Conservation (phyloP, 1,284 basidiomycete genomes). For the Clitocybe nebularis region DNA sequence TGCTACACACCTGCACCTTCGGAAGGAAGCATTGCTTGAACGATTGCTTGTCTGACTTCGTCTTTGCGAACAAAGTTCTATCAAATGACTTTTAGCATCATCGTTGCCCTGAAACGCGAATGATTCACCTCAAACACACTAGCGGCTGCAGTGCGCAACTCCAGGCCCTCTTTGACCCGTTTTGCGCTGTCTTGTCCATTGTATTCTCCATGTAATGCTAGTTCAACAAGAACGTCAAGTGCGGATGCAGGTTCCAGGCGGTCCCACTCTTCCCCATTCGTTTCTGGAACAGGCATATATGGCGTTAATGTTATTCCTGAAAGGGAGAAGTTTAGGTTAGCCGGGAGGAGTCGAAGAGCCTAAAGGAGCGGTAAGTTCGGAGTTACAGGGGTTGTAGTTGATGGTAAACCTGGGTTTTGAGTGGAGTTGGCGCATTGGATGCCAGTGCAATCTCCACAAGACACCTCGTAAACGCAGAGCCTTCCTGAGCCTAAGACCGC, state of each 20-base stretch:
- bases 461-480: constrained; percentile 72
- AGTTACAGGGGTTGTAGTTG: constrained; percentile 1
- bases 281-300: constrained; percentile 79
- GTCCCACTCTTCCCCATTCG: constrained; percentile 87
- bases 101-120: background rate
- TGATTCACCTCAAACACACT: constrained; percentile 65
- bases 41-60: constrained; percentile 59
- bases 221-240: constrained; percentile 70
- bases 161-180: constrained; percentile 55
- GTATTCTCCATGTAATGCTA: constrained; percentile 76
- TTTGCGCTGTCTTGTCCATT: constrained; percentile 58
- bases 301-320: constrained; percentile 65
- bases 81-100: background rate
- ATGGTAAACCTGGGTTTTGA: constrained; percentile 79
- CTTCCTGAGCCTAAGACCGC: constrained; percentile 48
- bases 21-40: constrained; percentile 62
- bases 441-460: constrained; percentile 86
- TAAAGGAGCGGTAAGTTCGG: constrained; percentile 24
- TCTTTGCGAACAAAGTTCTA: constrained; percentile 75
- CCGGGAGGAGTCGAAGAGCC: constrained; percentile 65
- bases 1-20: constrained; percentile 35
- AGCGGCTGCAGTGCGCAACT: constrained; percentile 61
- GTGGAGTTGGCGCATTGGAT: constrained; percentile 82
- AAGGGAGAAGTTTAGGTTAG: constrained; percentile 56
- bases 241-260: constrained; percentile 71